Evolutionary conservation across 2,329 filamentous ascomycete species (phyloP).

Genomic region (Calonectria fujianensis): DNA sequence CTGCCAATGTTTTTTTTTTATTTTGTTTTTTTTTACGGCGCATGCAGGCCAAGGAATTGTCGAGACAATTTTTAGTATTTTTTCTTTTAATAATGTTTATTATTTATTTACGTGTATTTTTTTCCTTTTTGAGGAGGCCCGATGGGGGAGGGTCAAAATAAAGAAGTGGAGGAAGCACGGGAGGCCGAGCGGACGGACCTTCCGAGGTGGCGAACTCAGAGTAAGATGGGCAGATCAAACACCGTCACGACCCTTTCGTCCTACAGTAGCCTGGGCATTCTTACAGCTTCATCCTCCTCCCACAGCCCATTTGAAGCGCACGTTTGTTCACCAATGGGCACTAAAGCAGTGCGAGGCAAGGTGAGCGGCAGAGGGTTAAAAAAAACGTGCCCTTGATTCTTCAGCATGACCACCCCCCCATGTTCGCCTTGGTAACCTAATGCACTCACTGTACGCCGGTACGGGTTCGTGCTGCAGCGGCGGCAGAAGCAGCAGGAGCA

Average conservation of each 20-base stretch:
- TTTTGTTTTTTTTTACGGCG: background rate
- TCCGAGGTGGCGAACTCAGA: background rate
- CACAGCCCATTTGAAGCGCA: background rate
- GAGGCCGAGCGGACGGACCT: background rate
- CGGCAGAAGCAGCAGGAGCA: constrained; percentile 5
- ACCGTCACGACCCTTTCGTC: background rate
- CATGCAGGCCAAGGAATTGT: background rate
- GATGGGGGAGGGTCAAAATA: background rate
- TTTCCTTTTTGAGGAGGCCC: background rate
- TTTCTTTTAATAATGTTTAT: background rate
- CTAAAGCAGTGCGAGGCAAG: background rate
- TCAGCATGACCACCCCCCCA: constrained; percentile 20
- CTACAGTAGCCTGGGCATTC: background rate
- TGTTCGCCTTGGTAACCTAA: constrained; percentile 20
- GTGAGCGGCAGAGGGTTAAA: background rate
- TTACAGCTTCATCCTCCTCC: background rate
- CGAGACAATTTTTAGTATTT: background rate
- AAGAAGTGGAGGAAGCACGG: background rate
- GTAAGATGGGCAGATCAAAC: background rate
- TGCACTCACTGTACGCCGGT: constrained; percentile 29
- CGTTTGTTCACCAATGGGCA: background rate
- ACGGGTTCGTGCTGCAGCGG: constrained; percentile 24
- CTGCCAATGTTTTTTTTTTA: background rate
- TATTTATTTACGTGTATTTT: background rate
- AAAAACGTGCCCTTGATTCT: background rate